Evolutionary conservation across 768 basidiomycete genomes (phyloP), one percentile per base, ranked within the genome.

Genomic region (Rhodotorula graminis): DNA sequence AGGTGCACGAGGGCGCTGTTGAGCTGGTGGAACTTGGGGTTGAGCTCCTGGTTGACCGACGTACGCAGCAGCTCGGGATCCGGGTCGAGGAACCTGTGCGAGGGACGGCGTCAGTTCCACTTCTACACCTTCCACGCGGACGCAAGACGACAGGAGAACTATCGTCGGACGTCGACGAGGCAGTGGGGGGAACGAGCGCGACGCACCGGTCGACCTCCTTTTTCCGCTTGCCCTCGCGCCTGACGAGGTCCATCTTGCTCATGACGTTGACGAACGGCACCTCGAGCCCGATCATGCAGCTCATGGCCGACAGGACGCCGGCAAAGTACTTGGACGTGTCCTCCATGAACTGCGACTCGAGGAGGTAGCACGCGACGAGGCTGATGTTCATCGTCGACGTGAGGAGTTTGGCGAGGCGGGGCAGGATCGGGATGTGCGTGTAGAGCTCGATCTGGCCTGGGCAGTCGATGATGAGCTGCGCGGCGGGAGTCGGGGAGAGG

Each of bases 311-410:
- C 68, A 99, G 85, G 15, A 98, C 95, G 29, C 96, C 96, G 70
- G 92, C 90, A 82, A 99, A 99, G 82, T 96, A 99, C 79, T 99
- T 99, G 81, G 93, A 91, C 75, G 90, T 89, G 81, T 99, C 96
- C 82, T 99, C 96, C 93, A 98, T 98, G 82, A 99, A 99, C 77
- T 99, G 96, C 0, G 92, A 93, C 80, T 99, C 96, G 73, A 99
- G 88, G 55, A 99, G 86, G 80, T 98, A 99, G 44, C 87, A 88
- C 8, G 91, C 91, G 77, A 89, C 92, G n/a, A 87, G 88, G 69
- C 94, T 85, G 72, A 98, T 89, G 59, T 90, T 89, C 80, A 94
- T 84, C 61, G 76, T 85, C 82, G 73, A 92, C 81, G 80, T 88
- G 84, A 81, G 87, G 71, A 81, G 78, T 37, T 76, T 85, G n/a